A percentile compares a stretch with the other conserved stretches of the same genome.
Evolutionary conservation across 176 grass and related monocot species (phyloP).

Genomic region (Echinochloa phyllopogon): DNA sequence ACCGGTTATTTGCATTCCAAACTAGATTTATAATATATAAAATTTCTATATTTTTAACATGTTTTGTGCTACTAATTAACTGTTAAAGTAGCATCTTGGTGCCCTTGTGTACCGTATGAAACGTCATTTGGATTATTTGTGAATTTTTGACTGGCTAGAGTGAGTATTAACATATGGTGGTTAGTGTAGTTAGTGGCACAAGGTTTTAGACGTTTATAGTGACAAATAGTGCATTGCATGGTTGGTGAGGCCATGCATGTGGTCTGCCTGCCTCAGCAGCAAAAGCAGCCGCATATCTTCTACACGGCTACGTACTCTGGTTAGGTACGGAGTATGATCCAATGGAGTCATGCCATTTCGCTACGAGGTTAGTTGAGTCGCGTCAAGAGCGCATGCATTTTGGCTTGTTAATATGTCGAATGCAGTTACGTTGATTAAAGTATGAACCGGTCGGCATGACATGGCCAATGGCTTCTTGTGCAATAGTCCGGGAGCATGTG

Average conservation of each 20-base stretch:
- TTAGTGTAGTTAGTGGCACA: slow-evolving; percentile 42
- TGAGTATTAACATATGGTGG: not conserved
- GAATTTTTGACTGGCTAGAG: not conserved
- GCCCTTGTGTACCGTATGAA: too few relatives aligned
- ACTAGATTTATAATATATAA: not conserved
- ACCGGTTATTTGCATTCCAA: not conserved
- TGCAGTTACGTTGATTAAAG: not conserved
- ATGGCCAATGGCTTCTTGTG: not conserved
- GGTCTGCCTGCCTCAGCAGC: slow-evolving; percentile 23
- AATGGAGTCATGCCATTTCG: slow-evolving; percentile 2
- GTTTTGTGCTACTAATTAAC: not conserved
- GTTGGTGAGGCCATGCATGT: slow-evolving; percentile 46
- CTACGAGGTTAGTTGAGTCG: slow-evolving; percentile 33
- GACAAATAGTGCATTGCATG: slow-evolving; percentile 1
- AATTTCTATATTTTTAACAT: not conserved
- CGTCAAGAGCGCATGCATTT: not conserved
- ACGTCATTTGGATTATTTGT: not conserved
- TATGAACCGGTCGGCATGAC: slow-evolving; percentile 17
- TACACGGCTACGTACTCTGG: not conserved
- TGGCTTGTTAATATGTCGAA: not conserved
- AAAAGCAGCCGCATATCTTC: slow-evolving; percentile 9
- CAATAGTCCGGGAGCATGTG: slow-evolving; percentile 29
- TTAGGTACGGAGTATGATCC: slow-evolving; percentile 35
- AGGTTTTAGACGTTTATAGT: not conserved
- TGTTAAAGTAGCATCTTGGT: not conserved